Base-by-base conservation (phyloP, 1,139 yeast species). In the Kurtzmaniella natalensis region DNA sequence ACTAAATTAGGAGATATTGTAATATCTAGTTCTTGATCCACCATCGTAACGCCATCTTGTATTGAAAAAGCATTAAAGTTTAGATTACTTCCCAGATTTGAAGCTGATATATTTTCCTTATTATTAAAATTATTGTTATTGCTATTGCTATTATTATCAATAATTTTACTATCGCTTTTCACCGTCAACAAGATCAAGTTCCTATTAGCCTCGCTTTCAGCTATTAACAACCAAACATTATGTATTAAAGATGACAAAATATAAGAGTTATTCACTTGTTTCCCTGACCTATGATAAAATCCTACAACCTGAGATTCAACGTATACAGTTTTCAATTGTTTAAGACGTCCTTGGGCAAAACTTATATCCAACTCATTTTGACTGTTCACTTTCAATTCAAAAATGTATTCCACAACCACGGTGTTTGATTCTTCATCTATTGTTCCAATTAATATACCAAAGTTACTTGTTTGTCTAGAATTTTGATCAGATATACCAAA, bases 361-460 rank as follows among this genome's bases (percentile, higher is more conserved):
- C 45, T 51, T 18, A 39, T 33, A 39, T 64, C 61, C 2, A 61
- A 11, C 14, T 23, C 16, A 10, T 16, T 5, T 4, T 23, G 11
- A 5, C 5, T 14, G 8, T 4, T 16, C 26, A 23, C 11, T 11
- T 13, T n/a, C 14, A 23, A 16, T 11, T 23, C 26, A 11, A 23
- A 23, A 5, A 16, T 7, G 14, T 5, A 23, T 23, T 23, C 26
- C 16, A 23, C 26, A n/a, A n/a, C n/a, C 37, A 2, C 16, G 26
- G 3, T 16, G n/a, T 11, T 23, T 10, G 15, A 16, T 5, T 5
- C 18, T 3, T 39, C 41, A 17, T 36, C 32, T n/a, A n/a, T n/a
- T 6, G 37, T 22, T 11, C 70, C 70, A 8, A 64, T 34, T 8
- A 64, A 37, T 1, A 61, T 45, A 0, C 71, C 71, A 36, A 50